Evolutionary conservation across 129 eudicot genomes (phyloP).

Genomic region (Arctium lappa): DNA sequence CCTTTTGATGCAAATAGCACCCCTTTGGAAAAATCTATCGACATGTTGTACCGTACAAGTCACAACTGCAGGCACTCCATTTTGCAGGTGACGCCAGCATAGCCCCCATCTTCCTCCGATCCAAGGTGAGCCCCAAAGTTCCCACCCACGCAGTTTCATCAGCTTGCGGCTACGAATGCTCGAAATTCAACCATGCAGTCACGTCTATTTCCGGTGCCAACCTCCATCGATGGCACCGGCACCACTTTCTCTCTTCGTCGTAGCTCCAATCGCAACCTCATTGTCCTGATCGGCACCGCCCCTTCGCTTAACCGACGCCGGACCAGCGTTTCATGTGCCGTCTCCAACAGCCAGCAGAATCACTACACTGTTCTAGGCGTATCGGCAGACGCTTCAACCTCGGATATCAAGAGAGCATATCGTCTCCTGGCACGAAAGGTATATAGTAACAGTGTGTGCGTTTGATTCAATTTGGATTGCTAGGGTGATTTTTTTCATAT

Average conservation of each 20-base stretch:
- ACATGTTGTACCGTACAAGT: conserved; percentile 8
- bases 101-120: background rate
- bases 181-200: conserved; percentile 34
- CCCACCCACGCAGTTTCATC: conserved; percentile 1
- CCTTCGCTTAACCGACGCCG: conserved; percentile 20
- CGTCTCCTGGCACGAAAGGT: conserved; percentile 93
- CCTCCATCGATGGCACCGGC: conserved; percentile 39
- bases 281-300: conserved; percentile 26
- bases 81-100: conserved; percentile 5
- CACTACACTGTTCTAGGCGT: conserved; percentile 79
- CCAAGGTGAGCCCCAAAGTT: conserved; percentile 15
- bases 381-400: conserved; percentile 53
- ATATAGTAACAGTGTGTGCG: background rate
- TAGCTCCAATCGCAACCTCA: conserved; percentile 28
- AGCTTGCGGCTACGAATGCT: conserved; percentile 25
- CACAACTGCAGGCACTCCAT: background rate
- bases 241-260: conserved; percentile 17
- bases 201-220: conserved; percentile 45
- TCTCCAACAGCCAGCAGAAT: conserved; percentile 42
- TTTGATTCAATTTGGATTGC: background rate
- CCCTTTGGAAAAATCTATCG: no score
- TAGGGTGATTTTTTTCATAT: background rate
- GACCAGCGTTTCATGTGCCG: conserved; percentile 38
- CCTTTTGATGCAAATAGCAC: no score
- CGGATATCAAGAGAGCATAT: conserved; percentile 79